These are phyloP conservation scores for Blumeria hordei DNA, from an alignment of 2,329 filamentous ascomycete species.

Conservation along the genomic window DNA sequence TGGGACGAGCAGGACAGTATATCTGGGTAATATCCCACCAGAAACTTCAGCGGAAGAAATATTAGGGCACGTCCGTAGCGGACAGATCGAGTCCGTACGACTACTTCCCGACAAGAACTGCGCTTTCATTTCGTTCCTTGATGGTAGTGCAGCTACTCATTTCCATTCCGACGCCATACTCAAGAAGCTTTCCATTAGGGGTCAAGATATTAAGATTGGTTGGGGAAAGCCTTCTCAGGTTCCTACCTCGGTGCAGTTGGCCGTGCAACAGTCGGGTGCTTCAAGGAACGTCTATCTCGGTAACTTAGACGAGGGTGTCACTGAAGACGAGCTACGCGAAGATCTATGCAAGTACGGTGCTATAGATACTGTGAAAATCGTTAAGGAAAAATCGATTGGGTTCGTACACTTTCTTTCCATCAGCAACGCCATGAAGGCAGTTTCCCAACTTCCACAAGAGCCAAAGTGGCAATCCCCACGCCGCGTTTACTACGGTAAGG, in stretches of 20 bases:
- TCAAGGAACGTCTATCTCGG: constrained; percentile 94
- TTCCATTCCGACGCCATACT: constrained; percentile 99
- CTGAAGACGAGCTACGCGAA: constrained; percentile 79
- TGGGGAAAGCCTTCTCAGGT: constrained; percentile 99
- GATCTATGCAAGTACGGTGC: constrained; percentile 90
- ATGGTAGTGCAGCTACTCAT: constrained; percentile 90
- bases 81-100: constrained; percentile 96
- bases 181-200: constrained; percentile 97
- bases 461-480: constrained; percentile 89
- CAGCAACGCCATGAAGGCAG: constrained; percentile 93
- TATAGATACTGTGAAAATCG: constrained; percentile 93
- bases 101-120: constrained; percentile 98
- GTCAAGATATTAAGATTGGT: constrained; percentile 97
- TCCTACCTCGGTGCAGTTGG: constrained; percentile 86
- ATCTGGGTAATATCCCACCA: constrained; percentile 92
- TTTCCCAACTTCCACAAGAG: constrained; percentile 87
- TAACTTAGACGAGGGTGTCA: constrained; percentile 72
- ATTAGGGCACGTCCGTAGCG: constrained; percentile 81
- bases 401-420: constrained; percentile 97
- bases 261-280: constrained; percentile 89
- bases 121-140: constrained; percentile 96
- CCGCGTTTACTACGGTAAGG: constrained; percentile 96
- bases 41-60: constrained; percentile 96
- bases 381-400: constrained; percentile 91
- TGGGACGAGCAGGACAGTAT: constrained; percentile 86